Base-by-base conservation (phyloP, 2,329 filamentous ascomycete species). In the Trichoderma sp. region DNA sequence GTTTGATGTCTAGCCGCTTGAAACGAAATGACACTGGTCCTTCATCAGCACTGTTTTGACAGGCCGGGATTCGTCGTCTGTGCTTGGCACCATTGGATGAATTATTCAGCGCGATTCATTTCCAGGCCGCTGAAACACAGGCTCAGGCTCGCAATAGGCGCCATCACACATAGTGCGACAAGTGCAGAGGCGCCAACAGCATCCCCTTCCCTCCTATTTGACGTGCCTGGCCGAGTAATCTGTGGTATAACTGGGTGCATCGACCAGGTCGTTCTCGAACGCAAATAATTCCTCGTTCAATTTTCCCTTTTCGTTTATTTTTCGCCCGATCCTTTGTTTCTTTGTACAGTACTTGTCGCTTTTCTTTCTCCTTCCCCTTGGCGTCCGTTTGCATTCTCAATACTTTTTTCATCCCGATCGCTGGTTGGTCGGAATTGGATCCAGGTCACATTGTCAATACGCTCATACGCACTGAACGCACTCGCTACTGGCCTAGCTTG, bases 101-200 rank as follows among this genome's bases (percentile, higher is more conserved):
- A 71, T 63, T 63, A 71, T 73, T 50, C 68, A 62, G 68, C 68
- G 50, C 65, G 45, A 35, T 68, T 56, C 65, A 68, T 53, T 68
- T 45, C 12, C 56, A 29, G 27, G 59, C 7, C 38, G 59, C 59
- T 72, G 68, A 72, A 72, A 72, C 68, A 72, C 27, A 41, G 27
- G 68, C 27, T 24, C 67, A 62, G 29, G 24, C 59, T 33, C 38
- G 59, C 56, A 24, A 71, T 63, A 62, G 68, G 68, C 56, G 68
- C 41, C 60, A n/a, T 73, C 41, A 56, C 35, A 64, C 71, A 56
- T 73, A 56, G 71, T 73, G 71, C 71, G 71, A 73, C 71, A 73
- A 11, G 12, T 65, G 71, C 41, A 64, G 24, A 53, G 53, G 53
- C 67, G 67, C 67, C 67, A 60, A 71, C 50, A 24, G 27, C 59